Evolutionary conservation across 139 green algal species (phyloP).

Genomic region (Auxenochlorella pyrenoidosa): DNA sequence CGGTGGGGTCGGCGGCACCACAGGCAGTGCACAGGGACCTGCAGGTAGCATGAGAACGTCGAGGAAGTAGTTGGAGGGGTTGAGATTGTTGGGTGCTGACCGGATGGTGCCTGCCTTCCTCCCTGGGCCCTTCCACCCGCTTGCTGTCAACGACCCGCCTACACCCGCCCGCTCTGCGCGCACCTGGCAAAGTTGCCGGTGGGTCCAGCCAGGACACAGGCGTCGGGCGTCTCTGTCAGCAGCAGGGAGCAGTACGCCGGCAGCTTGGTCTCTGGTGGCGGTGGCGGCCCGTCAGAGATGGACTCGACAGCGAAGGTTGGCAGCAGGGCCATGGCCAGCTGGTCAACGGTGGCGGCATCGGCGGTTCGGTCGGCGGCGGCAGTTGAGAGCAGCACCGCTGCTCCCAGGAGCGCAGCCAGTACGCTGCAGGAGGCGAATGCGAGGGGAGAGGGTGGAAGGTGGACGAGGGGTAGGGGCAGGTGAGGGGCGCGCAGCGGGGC

Average conservation of each 20-base stretch:
- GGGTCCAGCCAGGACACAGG: neutral
- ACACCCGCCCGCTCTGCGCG: too few species aligned
- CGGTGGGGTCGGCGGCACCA: neutral
- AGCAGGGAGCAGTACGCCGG: neutral
- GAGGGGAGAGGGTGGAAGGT: neutral
- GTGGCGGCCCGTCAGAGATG: neutral
- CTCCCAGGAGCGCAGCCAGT: neutral
- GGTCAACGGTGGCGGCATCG: neutral
- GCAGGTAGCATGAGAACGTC: too few species aligned
- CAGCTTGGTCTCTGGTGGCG: neutral
- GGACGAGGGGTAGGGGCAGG: neutral
- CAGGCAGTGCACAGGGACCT: slow-evolving; percentile 8
- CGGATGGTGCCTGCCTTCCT: too few species aligned
- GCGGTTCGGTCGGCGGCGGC: neutral
- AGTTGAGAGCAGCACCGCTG: neutral
- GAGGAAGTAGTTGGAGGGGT: neutral
- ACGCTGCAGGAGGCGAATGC: neutral
- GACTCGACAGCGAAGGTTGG: neutral
- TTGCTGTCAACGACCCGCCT: neutral
- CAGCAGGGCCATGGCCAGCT: neutral
- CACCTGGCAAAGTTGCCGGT: neutral
- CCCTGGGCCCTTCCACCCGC: too few species aligned
- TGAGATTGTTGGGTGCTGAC: neutral
- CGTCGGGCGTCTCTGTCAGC: neutral
- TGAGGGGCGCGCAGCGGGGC: neutral